Base-by-base conservation (phyloP, 148 eudicot genomes). In the Spergularia bocconei region DNA sequence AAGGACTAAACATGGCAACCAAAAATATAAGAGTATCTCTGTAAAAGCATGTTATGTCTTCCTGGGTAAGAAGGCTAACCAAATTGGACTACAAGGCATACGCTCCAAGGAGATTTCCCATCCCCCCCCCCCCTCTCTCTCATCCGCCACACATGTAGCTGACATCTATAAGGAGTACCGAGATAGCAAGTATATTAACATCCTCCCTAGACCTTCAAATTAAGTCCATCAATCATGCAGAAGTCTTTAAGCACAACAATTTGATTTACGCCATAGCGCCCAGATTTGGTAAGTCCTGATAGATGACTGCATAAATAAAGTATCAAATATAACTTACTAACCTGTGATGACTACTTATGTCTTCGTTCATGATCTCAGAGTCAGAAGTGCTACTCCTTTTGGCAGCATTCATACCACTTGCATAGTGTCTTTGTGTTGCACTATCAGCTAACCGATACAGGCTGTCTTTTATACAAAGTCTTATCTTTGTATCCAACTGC, bases 381-480 rank as follows among this genome's bases (percentile, higher is more conserved):
- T 80, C 81, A 64, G 70, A 74, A 72, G 69, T 63, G 55, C 63
- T 80, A 64, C 75, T 75, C 76, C 68, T 84, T 69, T 69, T 82
- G 64, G 82, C 60, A 68, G 79, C 73, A 83, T 83, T 81, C 70
- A 78, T 76, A 70, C 80, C 89, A 82, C 61, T 87, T 73, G 82
- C 74, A 80, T 76, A 79, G 71, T 85, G 84, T 88, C 98, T 88
- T 70, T 79, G 91, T 72, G 63, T 75, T 25, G 96, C 89, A 88
- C 89, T 89, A 62, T 85, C 87, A 73, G 92, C 96, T 80, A 93
- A 77, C 36, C 98, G 87, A 84, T 77, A 84, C 76, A 93, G 82
- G 81, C 98, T 93, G 77, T 91, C 98, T 74, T 96, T 79, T 41
- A 93, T 88, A 69, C 89, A 82, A 75, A 89, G 82, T 83, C 93